Conservation (phyloP, 768 basidiomycete species). For the Lactarius quietus region DNA sequence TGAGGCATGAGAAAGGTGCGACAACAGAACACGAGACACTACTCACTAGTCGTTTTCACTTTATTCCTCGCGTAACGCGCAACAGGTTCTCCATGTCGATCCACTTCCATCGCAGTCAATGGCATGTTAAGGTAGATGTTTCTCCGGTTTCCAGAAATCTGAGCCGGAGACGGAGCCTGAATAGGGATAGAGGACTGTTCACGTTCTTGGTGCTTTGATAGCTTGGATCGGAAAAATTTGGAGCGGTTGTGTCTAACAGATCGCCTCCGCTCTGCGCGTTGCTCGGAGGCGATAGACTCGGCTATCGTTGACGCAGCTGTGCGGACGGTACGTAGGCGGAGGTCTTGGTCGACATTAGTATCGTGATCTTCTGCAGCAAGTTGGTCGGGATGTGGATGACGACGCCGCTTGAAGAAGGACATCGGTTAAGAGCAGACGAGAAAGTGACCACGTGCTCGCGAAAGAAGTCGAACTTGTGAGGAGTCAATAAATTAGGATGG, state of each 20-base stretch:
- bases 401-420: constrained; percentile 24
- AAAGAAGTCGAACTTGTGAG: neutral
- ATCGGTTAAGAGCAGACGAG: constrained; percentile 1
- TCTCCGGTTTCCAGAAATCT: constrained; percentile 52
- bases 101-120: constrained; percentile 60
- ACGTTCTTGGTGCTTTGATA: constrained; percentile 38
- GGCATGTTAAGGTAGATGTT: constrained; percentile 81
- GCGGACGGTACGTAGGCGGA: constrained; percentile 86
- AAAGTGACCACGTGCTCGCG: neutral
- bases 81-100: constrained; percentile 69
- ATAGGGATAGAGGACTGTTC: constrained; percentile 34
- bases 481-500: constrained; percentile 5
- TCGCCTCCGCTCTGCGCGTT: constrained; percentile 58
- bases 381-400: constrained; percentile 28
- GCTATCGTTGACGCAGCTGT: constrained; percentile 90
- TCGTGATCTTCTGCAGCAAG: constrained; percentile 53
- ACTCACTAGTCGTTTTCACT: constrained; percentile 89
- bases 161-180: constrained; percentile 33
- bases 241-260: constrained; percentile 47
- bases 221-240: constrained; percentile 49
- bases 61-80: constrained; percentile 87
- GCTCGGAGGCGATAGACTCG: constrained; percentile 79
- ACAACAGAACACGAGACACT: neutral
- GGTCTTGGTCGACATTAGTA: constrained; percentile 77
- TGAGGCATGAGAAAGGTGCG: neutral